Percentiles rank a stretch among this genome's conserved stretches.
Conservation (phyloP, 2,329 filamentous ascomycete genomes). For the Aurifilum marmelostoma region DNA sequence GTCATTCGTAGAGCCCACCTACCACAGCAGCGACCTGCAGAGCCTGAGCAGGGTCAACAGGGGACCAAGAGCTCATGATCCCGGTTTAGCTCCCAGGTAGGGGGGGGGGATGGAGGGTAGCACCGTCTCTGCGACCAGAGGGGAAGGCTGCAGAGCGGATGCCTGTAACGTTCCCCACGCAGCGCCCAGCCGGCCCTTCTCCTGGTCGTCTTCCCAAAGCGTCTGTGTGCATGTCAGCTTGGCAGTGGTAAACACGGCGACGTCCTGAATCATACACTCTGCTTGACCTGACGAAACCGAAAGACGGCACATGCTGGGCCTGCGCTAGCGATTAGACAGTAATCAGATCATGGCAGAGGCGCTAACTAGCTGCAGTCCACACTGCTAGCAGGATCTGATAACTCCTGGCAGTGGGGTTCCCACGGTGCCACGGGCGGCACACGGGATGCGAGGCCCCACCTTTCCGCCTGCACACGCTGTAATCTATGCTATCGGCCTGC, state of each 20-base stretch:
- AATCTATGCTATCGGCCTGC: neutral
- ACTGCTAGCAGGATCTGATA: slow-evolving; percentile 15
- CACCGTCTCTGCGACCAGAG: neutral
- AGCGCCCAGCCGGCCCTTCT: neutral
- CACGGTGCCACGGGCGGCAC: no score
- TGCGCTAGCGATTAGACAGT: neutral
- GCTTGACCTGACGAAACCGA: neutral
- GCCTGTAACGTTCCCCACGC: neutral
- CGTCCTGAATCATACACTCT: neutral
- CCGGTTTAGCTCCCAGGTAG: neutral
- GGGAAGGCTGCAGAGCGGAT: neutral
- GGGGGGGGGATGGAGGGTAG: neutral
- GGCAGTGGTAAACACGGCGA: no score
- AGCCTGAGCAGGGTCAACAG: neutral
- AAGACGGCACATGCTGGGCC: neutral
- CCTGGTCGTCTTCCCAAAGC: neutral
- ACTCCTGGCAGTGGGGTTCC: neutral
- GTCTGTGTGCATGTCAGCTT: neutral
- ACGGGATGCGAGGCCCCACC: neutral
- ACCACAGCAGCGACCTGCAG: slow-evolving; percentile 1
- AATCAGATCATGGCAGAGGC: slow-evolving; percentile 6
- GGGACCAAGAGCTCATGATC: neutral
- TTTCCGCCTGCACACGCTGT: neutral
- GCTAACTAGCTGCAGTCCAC: neutral
- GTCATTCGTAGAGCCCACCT: neutral